Conservation (phyloP, 495 filamentous ascomycete genomes). For the Aspergillus asperescens region DNA sequence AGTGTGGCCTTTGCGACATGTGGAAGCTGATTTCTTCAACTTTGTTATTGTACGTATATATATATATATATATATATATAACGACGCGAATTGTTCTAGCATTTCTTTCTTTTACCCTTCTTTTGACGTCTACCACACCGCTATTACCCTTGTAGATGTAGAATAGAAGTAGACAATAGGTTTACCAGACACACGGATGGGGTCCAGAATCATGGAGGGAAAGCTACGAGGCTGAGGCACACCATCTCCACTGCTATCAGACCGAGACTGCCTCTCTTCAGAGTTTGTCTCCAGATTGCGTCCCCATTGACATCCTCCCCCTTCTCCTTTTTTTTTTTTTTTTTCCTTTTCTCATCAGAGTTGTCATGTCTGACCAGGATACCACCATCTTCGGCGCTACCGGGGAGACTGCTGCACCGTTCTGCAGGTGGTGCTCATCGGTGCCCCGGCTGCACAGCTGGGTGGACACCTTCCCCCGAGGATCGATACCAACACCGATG, state of each 20-base stretch:
- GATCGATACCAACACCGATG: conserved; percentile 28
- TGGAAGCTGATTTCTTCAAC: conserved; percentile 54
- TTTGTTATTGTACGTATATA: conserved; percentile 54
- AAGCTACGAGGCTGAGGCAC: too few relatives aligned
- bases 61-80: too few relatives aligned
- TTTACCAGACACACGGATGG: too few relatives aligned
- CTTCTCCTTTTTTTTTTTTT: not conserved
- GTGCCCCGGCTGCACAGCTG: conserved; percentile 25
- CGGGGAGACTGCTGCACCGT: conserved; percentile 12
- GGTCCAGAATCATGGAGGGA: too few relatives aligned
- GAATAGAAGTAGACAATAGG: too few relatives aligned
- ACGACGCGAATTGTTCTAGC: too few relatives aligned
- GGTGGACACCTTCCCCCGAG: conserved; percentile 24
- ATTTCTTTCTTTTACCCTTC: not conserved
- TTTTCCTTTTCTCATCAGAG: not conserved
- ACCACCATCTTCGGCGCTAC: conserved; percentile 8
- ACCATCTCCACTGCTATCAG: too few relatives aligned
- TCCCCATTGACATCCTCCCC: too few relatives aligned
- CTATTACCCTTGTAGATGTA: too few relatives aligned
- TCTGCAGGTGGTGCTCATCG: conserved; percentile 19
- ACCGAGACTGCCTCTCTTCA: too few relatives aligned
- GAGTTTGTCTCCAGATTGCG: too few relatives aligned
- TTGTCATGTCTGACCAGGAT: not conserved
- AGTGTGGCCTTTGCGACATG: conserved; percentile 46
- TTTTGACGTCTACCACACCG: too few relatives aligned